Base-by-base conservation (phyloP, 768 basidiomycete species). In the Mrakia gelida region DNA sequence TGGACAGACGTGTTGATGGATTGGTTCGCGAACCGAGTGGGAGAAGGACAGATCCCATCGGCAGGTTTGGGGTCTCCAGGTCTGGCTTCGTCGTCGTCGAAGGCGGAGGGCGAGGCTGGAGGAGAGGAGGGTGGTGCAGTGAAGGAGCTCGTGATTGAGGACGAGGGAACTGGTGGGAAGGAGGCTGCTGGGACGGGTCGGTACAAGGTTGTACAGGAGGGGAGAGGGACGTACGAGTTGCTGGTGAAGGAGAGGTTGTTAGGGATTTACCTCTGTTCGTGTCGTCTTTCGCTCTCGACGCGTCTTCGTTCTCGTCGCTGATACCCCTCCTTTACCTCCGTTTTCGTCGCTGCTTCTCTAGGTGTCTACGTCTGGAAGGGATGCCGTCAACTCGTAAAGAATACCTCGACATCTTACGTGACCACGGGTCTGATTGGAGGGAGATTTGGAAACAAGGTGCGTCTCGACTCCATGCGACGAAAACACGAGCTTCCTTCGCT, bases 361-460 rank as follows among this genome's bases (percentile, higher is more conserved):
- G 49, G 49, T 52, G 78, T 79, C 13, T 79, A 75, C 52, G 75
- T 79, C 49, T 79, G 78, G 78, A 61, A 63, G n/a, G 78, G 78
- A 3, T 65, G 62, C 8, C n/a, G 43, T 11, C 68, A 75, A 16
- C 49, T 79, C 9, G 59, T 79, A n/a, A 67, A 72, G 59, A 70
- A 45, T n/a, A 79, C 78, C 2, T 79, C 78, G 34, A 72, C 73
- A 16, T 75, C 74, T 1, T 75, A 79, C 65, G 78, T 79, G 5
- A 79, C 78, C 1, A 79, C 78, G 0, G 78, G 78, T 10, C 67
- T 79, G 21, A 75, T 79, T n/a, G 78, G 78, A n/a, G 78, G 74
- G 2, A 56, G 78, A 10, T 75, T 75, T 43, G 77, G 77, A 30
- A 78, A 78, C 72, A 78, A 79, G 68, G 61, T 56, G 6, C 28